phyloP scores from a whole-genome alignment of 306 rosid genomes.

The Glycine latifolia region DNA sequence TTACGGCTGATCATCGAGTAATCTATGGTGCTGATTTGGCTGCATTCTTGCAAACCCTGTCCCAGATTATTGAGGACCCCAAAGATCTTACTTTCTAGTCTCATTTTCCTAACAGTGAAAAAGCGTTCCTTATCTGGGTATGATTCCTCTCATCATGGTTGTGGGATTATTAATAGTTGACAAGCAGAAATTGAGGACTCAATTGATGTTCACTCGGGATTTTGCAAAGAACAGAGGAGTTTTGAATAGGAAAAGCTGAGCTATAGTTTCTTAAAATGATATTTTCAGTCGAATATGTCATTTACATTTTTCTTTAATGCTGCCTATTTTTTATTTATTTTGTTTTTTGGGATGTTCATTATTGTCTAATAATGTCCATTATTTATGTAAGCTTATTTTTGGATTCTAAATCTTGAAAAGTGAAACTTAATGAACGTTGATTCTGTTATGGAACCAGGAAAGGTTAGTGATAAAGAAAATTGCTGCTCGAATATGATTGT shows the following conservation, averaged over 20 bases:
- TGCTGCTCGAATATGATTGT: slow-evolving; percentile 12
- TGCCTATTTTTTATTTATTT: background rate
- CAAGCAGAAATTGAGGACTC: slow-evolving; percentile 40
- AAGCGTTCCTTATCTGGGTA: background rate
- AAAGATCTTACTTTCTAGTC: slow-evolving; percentile 93
- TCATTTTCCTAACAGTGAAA: slow-evolving; percentile 34
- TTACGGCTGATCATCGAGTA: slow-evolving; percentile 98
- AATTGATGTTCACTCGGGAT: slow-evolving; percentile 37
- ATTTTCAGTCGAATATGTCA: slow-evolving; percentile 22
- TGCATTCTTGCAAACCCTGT: slow-evolving; percentile 90
- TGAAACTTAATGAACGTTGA: slow-evolving; percentile 19
- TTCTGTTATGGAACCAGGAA: background rate
- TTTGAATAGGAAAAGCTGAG: slow-evolving; percentile 50
- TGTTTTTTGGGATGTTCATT: slow-evolving; percentile 5
- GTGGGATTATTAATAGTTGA: slow-evolving; percentile 1
- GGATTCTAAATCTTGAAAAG: slow-evolving; percentile 31
- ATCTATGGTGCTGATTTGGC: slow-evolving; percentile 96
- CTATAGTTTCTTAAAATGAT: slow-evolving; percentile 46
- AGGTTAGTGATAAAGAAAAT: background rate
- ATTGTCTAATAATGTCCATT: slow-evolving; percentile 40
- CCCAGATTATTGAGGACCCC: slow-evolving; percentile 90
- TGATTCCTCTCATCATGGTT: slow-evolving; percentile 34
- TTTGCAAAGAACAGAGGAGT: slow-evolving; percentile 39
- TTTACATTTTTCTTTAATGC: slow-evolving; percentile 21
- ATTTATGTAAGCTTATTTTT: slow-evolving; percentile 37